A percentile compares a stretch with the other conserved stretches of the same genome.
These are phyloP conservation scores for Vigna angularis DNA, from an alignment of 306 rosid species.

Conservation along the genomic window DNA sequence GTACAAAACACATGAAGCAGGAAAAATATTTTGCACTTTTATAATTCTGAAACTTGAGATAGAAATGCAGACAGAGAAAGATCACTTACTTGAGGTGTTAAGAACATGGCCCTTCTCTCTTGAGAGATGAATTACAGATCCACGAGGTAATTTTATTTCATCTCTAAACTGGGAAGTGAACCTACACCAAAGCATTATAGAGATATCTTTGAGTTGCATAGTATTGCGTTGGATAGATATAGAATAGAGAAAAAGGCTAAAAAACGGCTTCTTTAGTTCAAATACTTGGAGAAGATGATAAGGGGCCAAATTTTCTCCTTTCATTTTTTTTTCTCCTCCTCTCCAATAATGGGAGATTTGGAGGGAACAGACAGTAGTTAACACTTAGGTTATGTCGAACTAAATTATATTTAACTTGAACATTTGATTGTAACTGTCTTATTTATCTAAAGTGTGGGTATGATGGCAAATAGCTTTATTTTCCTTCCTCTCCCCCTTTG, in stretches of 20 bases:
- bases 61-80: constrained; percentile 36
- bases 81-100: constrained; percentile 79
- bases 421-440: not conserved
- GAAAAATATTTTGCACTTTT: not conserved
- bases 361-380: not conserved
- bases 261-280: not conserved
- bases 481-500: no score
- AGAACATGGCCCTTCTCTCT: constrained; percentile 80
- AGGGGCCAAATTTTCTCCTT: not conserved
- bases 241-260: not conserved
- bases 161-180: constrained; percentile 96
- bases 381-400: not conserved
- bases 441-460: no score
- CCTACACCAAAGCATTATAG: constrained; percentile 56
- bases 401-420: not conserved
- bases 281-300: not conserved
- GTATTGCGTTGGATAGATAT: not conserved
- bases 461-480: no score
- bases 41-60: constrained; percentile 3
- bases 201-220: constrained; percentile 13
- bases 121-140: constrained; percentile 77
- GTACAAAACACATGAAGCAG: constrained; percentile 21
- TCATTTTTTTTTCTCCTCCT: not conserved
- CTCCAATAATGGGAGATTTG: not conserved
- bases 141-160: constrained; percentile 85